Percentiles rank a stretch among this genome's conserved stretches.
These are phyloP conservation scores for Sherardia arvensis DNA, from an alignment of 257 asterid genomes.

Conservation along the genomic window DNA sequence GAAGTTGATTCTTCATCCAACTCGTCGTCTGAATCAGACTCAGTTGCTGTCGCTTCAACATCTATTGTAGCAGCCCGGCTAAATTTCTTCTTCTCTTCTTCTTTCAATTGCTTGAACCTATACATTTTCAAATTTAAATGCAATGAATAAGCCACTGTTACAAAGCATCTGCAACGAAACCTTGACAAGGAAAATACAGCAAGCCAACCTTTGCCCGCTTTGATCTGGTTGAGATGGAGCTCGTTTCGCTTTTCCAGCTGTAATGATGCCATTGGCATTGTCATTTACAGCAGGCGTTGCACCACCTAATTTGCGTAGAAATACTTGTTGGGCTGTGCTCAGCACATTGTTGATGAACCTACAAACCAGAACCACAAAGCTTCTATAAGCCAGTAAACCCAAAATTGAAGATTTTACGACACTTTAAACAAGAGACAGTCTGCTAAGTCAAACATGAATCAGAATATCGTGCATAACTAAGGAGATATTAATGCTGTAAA, in stretches of 20 bases:
- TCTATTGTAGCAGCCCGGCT: slow-evolving; percentile 39
- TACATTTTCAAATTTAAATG: slow-evolving; percentile 17
- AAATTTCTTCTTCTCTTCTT: slow-evolving; percentile 53
- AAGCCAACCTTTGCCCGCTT: slow-evolving; percentile 75
- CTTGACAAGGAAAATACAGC: neutral
- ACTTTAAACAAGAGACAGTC: neutral
- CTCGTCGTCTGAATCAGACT: slow-evolving; percentile 47
- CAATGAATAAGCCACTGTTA: slow-evolving; percentile 8
- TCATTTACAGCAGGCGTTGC: slow-evolving; percentile 80
- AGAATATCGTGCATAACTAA: neutral
- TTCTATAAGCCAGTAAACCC: neutral
- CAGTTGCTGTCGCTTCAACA: slow-evolving; percentile 36
- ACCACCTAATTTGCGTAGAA: slow-evolving; percentile 95
- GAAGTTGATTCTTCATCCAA: slow-evolving; percentile 43
- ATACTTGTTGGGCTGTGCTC: slow-evolving; percentile 95
- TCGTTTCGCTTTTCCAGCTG: slow-evolving; percentile 95
- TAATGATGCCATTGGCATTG: slow-evolving; percentile 88
- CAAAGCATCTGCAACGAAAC: slow-evolving; percentile 5
- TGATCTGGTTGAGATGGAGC: slow-evolving; percentile 43
- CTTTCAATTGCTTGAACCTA: slow-evolving; percentile 86
- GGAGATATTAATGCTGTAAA: neutral
- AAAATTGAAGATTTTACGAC: neutral
- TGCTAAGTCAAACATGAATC: neutral
- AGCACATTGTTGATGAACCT: slow-evolving; percentile 95
- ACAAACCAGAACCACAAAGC: slow-evolving; percentile 8